Base-by-base conservation (phyloP, 768 basidiomycete genomes). In the Panellus pusillus region DNA sequence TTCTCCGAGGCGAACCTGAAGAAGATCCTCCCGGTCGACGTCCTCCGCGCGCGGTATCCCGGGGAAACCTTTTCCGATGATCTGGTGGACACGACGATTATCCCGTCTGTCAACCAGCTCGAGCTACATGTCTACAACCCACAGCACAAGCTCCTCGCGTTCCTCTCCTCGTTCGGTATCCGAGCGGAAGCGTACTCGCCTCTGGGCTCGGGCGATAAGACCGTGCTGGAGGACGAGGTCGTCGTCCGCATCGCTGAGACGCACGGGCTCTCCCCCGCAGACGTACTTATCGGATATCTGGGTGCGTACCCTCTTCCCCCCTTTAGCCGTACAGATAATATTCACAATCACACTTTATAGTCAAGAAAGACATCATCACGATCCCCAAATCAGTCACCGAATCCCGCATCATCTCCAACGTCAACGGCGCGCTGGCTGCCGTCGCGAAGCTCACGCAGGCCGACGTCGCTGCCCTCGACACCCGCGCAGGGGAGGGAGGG, bases 301-400 rank as follows among this genome's bases (percentile, higher is more conserved):
- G 63, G 84, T 86, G 67, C 56, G 81, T 62, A n/a, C n/a, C n/a
- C n/a, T n/a, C n/a, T n/a, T n/a, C n/a, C 32, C 62, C 38, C 48
- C 55, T 43, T 20, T 42, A 47, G 19, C 7, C 53, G 15, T 50
- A 50, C 29, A 37, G 45, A 39, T 47, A 20, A 44, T 51, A 38
- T 40, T 9, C 32, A 51, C 32, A 17, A 39, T 24, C 37, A 31
- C n/a, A 46, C 43, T 49, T 13, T 61, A 36, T 45, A 85, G 85
- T 89, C 47, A 74, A 78, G 12, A 87, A 88, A 64, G 82, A 77
- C 35, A 73, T 83, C 40, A 77, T 89, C 37, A 75, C 79, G 27
- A 78, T 95, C 32, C 83, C 91, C 2, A 93, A 92, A 71, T 90
- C 88, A 6, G 86, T 93, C 36, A 92, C 80, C 1, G 79, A 82